Conservation (phyloP, 306 rosid genomes). For the Albizia julibrissin region DNA sequence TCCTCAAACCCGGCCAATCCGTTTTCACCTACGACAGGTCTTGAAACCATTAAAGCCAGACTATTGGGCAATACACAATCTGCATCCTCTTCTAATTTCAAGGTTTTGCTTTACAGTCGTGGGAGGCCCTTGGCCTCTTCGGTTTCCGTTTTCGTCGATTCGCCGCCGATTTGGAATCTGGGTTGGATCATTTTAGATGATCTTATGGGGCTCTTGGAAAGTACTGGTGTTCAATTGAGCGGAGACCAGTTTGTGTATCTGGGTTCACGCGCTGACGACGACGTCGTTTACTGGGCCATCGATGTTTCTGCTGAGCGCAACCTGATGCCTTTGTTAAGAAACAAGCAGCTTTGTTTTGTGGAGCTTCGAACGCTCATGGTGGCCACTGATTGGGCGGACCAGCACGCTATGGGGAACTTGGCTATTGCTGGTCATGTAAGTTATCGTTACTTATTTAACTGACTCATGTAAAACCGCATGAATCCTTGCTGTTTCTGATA, state of each 20-base stretch:
- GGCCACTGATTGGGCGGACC: constrained; percentile 82
- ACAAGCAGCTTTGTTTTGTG: constrained; percentile 50
- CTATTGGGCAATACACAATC: constrained; percentile 38
- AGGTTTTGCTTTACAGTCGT: constrained; percentile 69
- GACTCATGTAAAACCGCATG: background rate
- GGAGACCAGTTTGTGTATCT: constrained; percentile 74
- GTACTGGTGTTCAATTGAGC: constrained; percentile 47
- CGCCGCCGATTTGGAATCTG: background rate
- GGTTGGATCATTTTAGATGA: constrained; percentile 64
- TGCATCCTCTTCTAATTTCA: constrained; percentile 53
- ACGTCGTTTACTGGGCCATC: constrained; percentile 71
- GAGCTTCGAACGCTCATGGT: constrained; percentile 92
- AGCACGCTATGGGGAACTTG: constrained; percentile 63
- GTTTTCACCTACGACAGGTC: constrained; percentile 54
- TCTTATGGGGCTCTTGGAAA: constrained; percentile 41
- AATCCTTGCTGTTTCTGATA: background rate
- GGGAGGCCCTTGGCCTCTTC: constrained; percentile 47
- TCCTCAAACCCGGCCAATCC: constrained; percentile 52
- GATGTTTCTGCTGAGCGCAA: constrained; percentile 62
- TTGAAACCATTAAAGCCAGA: constrained; percentile 56
- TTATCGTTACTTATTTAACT: background rate
- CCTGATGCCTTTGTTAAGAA: constrained; percentile 47
- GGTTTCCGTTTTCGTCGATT: too few relatives aligned
- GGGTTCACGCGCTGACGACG: constrained; percentile 60
- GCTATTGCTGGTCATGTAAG: constrained; percentile 95